Conservation (phyloP, 176 grass and related monocot species). For the Phoenix roebelenii region DNA sequence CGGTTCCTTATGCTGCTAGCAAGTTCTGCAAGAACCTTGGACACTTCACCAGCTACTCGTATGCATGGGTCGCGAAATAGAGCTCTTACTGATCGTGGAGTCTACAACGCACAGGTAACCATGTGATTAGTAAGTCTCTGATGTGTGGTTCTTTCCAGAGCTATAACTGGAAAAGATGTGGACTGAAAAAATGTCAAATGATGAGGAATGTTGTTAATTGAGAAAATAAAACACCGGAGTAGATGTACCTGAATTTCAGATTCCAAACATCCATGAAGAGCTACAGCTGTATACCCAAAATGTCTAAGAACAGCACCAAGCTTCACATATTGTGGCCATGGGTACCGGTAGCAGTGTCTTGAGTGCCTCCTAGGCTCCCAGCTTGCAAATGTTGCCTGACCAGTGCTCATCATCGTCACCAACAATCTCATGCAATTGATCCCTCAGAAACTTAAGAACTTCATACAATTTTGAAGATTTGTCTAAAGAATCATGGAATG, state of each 20-base stretch:
- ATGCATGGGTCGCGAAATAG: slow-evolving; percentile 70
- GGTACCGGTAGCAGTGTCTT: slow-evolving; percentile 75
- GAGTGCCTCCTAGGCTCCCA: slow-evolving; percentile 89
- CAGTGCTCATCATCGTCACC: slow-evolving; percentile 11
- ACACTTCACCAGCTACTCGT: slow-evolving; percentile 57
- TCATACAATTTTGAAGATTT: too few species aligned
- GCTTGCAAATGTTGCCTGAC: slow-evolving; percentile 82
- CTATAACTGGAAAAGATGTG: too few species aligned
- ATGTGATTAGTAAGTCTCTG: too few species aligned
- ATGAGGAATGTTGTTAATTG: too few species aligned
- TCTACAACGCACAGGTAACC: slow-evolving; percentile 29
- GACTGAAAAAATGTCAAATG: too few species aligned
- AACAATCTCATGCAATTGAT: not conserved
- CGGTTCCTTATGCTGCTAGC: slow-evolving; percentile 48
- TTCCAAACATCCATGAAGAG: slow-evolving; percentile 87
- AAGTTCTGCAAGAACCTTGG: slow-evolving; percentile 81
- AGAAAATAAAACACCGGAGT: too few species aligned
- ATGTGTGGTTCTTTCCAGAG: too few species aligned
- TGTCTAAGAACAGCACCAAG: slow-evolving; percentile 71
- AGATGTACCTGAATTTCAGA: slow-evolving; percentile 67
- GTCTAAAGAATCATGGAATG: too few species aligned
- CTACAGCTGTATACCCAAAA: slow-evolving; percentile 76
- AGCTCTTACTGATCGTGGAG: slow-evolving; percentile 44
- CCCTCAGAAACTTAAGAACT: too few species aligned
- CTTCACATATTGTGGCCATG: slow-evolving; percentile 93